Conservation (phyloP, 2,329 filamentous ascomycete species). For the Diaporthe sp. region DNA sequence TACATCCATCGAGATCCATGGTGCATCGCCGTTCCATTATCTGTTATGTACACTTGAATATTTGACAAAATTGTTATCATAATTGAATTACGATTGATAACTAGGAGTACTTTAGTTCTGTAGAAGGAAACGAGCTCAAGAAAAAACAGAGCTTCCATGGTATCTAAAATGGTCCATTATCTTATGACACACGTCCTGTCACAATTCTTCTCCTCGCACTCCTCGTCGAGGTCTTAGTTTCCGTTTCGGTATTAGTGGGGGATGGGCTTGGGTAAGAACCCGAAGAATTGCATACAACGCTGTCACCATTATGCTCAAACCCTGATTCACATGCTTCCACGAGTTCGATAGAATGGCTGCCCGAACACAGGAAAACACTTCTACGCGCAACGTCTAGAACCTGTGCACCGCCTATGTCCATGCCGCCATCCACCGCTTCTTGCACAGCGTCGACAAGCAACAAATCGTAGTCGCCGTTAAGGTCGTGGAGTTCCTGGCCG, state of each 20-base stretch:
- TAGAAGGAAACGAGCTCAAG: neutral
- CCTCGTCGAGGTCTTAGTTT: neutral
- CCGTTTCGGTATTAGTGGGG: neutral
- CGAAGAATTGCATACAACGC: neutral
- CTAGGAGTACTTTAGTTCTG: neutral
- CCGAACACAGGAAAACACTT: constrained; percentile 29
- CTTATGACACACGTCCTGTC: neutral
- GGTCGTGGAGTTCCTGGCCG: constrained; percentile 24
- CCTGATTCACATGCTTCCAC: constrained; percentile 4
- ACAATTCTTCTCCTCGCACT: neutral
- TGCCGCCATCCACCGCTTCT: constrained; percentile 2
- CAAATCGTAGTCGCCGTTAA: constrained; percentile 30
- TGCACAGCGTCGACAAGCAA: constrained; percentile 4
- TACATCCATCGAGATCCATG: neutral
- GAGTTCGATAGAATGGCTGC: neutral
- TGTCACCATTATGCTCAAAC: neutral
- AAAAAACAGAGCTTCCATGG: neutral
- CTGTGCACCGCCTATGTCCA: neutral
- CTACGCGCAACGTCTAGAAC: neutral
- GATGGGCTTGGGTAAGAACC: neutral
- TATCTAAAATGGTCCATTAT: neutral
- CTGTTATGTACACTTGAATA: neutral
- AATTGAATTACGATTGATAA: neutral
- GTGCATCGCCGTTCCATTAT: neutral
- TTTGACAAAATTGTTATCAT: neutral